Evolutionary conservation across 2,329 filamentous ascomycete genomes (phyloP), one percentile per base, ranked within the genome.

Genomic region (Penicillium sp.): DNA sequence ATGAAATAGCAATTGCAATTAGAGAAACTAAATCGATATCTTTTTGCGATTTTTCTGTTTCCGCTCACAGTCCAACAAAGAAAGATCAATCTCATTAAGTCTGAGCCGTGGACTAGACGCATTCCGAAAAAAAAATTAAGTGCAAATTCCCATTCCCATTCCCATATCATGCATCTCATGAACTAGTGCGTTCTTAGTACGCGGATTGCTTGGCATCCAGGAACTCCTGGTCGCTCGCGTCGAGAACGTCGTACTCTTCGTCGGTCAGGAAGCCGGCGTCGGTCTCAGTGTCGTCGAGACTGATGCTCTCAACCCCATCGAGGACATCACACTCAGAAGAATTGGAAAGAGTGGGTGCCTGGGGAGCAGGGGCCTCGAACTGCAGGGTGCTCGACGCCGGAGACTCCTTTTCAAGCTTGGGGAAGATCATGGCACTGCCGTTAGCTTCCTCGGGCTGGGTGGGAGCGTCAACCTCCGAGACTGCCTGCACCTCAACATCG

Each of bases 201-300:
- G 60, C n/a, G 40, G 64, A 63, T 8, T 68, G 67, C 36, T 65
- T 64, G 22, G 67, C 84, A 58, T 82, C 81, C 48, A 85, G 72
- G 62, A 83, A 88, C 71, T 97, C 93, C 73, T 96, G 90, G 63
- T 97, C 93, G 55, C 91, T 96, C 42, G 92, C 93, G 77, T 97
- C 92, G 43, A 97, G 85, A 62, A 97, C 92, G 68, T 99, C 94
- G 73, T 97, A 99, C 77, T 99, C 94, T 73, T 97, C 94, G 61
- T 99, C 94, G 0, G 94, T 97, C 80, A 96, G 77, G 81, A 96
- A 97, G 11, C 88, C 90, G 56, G 89, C 86, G n/a, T 81, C 79
- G 21, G 71, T 86, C 6, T 72, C 70, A 11, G 74, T 71, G 50
- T 78, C 78, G 39, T 78, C 78, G 40, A 81, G 67, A 18, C 82